These are phyloP conservation scores for Jacaranda mimosifolia DNA, from an alignment of 257 asterid genomes.

Conservation along the genomic window DNA sequence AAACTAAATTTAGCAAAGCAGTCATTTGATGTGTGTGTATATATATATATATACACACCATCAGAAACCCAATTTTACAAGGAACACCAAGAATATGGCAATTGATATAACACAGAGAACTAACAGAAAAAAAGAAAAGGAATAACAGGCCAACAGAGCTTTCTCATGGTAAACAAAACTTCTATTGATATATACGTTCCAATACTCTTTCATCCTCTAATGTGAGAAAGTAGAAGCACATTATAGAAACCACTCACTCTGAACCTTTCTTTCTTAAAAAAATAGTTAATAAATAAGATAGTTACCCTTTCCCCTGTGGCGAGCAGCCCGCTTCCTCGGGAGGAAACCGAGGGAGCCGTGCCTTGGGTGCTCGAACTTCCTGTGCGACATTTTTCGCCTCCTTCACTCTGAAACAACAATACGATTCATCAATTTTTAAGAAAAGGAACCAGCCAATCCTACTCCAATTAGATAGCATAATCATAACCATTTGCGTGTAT, in stretches of 20 bases:
- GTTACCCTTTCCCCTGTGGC: conserved; percentile 70
- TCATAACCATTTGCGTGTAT: neutral
- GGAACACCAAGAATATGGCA: neutral
- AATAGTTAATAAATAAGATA: neutral
- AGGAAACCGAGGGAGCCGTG: conserved; percentile 79
- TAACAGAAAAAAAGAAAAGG: neutral
- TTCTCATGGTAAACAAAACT: neutral
- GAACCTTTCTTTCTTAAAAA: neutral
- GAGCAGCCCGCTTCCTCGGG: conserved; percentile 72
- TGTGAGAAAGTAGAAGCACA: neutral
- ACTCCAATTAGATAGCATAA: neutral
- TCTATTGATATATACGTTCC: neutral
- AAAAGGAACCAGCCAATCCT: neutral
- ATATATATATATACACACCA: neutral
- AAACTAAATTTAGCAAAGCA: neutral
- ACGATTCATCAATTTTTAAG: neutral
- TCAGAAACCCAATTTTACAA: neutral
- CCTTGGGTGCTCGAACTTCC: conserved; percentile 80
- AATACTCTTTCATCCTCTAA: neutral
- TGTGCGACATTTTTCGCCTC: conserved; percentile 65
- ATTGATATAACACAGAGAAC: neutral
- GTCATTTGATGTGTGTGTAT: neutral
- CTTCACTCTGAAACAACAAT: conserved; percentile 34
- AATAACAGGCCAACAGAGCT: neutral
- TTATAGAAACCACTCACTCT: neutral